Conservation (phyloP, 2,329 filamentous ascomycete species). For the Lecanosticta acicola region DNA sequence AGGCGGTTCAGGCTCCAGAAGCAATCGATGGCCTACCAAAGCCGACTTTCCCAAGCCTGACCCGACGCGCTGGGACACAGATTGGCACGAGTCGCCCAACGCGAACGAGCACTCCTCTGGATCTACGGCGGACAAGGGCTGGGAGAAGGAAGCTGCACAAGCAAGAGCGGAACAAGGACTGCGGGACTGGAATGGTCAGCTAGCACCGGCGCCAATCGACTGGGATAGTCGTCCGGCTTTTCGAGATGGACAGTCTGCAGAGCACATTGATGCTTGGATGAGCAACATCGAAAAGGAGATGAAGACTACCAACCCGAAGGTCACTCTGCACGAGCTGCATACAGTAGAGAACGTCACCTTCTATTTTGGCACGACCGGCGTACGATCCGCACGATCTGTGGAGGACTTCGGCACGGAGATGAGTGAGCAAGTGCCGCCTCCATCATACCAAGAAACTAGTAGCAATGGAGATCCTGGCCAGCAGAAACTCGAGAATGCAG, state of each 20-base stretch:
- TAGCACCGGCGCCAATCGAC: conserved; percentile 43
- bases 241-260: conserved; percentile 18
- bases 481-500: background rate
- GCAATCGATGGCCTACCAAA: conserved; percentile 10
- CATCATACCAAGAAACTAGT: too few species aligned
- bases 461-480: background rate
- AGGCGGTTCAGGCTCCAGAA: background rate
- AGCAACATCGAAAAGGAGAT: conserved; percentile 11
- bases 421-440: too few species aligned
- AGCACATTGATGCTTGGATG: conserved; percentile 27
- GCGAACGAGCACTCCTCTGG: background rate
- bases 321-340: conserved; percentile 8
- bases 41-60: conserved; percentile 18
- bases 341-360: conserved; percentile 16
- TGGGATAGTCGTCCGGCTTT: conserved; percentile 39
- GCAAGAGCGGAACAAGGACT: conserved; percentile 12
- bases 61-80: conserved; percentile 15
- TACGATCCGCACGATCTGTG: too few species aligned
- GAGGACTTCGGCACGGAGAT: too few species aligned
- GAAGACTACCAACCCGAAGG: conserved; percentile 4
- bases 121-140: conserved; percentile 19
- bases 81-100: conserved; percentile 1
- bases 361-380: conserved; percentile 10
- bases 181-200: conserved; percentile 42
- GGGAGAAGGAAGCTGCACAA: conserved; percentile 11